Evolutionary conservation across 2,329 filamentous ascomycete genomes (phyloP), one percentile per base, ranked within the genome.

Genomic region (Atkinsonella texensis): DNA sequence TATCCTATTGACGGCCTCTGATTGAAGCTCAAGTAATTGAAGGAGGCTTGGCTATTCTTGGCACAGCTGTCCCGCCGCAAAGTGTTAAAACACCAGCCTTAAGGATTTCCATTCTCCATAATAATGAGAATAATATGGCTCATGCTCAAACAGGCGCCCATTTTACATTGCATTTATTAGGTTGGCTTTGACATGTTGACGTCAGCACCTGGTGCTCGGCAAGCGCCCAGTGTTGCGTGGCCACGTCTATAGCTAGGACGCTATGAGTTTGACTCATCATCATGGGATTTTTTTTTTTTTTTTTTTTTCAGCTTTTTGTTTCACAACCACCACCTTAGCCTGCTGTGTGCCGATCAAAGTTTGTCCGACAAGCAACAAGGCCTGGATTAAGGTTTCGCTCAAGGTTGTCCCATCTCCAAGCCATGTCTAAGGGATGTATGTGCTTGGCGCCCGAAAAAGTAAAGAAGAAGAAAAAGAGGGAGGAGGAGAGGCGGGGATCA

Each of bases 361-460:
- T 48, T 41, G 52, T 53, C 52, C 40, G 48, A 51, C 52, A 48
- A 48, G 23, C 33, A 39, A 23, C 51, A 39, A 45, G 35, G 40
- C 44, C 44, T 45, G 45, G 43, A 55, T 54, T 58, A 58, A 58
- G 55, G 53, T 58, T 58, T 48, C 50, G 28, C 51, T 55, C 56
- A 56, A 58, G 56, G 53, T 58, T 58, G 53, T 56, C 49, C 54
- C 51, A 45, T 52, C 18, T 52, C 52, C 46, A 53, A 53, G 52
- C 52, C 52, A 48, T 48, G 51, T 52, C 54, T 51, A 41, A 52
- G 48, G 52, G 53, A 48, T 32, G 18, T 28, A 28, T n/a, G 10
- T 40, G n/a, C 17, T 38, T 42, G 40, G 46, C 46, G 20, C 20
- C 20, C 43, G 28, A 39, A 31, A 39, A 33, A 31, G n/a, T n/a